Evolutionary conservation across 2,329 filamentous ascomycete species (phyloP), one percentile per base, ranked within the genome.

Genomic region (Leptographium procerum): DNA sequence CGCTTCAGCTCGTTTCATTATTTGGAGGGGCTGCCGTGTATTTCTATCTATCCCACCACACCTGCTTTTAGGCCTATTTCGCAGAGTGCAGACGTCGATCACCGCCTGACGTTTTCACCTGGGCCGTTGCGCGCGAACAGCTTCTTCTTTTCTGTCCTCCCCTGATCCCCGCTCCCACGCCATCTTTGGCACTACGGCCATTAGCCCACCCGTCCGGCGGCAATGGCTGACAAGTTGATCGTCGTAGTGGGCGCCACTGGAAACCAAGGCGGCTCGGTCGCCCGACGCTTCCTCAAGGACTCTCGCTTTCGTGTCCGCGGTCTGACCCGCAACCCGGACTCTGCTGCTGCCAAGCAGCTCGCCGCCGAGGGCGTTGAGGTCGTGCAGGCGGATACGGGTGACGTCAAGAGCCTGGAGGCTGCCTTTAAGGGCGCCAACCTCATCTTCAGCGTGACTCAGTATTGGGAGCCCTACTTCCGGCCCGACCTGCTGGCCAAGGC

Each of bases 361-460:
- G 66, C 69, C 10, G 65, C 63, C 0, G 65, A 68, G 6, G 78
- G 77, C 6, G 72, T 67, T 26, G 75, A 81, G 61, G 64, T 77
- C 24, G 71, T 78, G 53, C 56, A 65, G 52, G 77, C 73, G 7
- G 71, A 81, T 36, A 66, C 78, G 34, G 70, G 75, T 57, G 72
- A 78, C 52, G 64, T 69, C 3, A 61, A 62, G 1, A 70, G 69
- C 14, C 69, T 81, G 36, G 66, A 70, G 52, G 48, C 63, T 0
- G 75, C 73, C 0, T 78, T 80, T 58, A 43, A 62, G 2, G 75
- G 73, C 9, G 78, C 77, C 22, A 73, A 76, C 59, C 65, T 74
- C 59, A 79, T 83, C 60, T 83, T 82, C 67, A 72, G 72, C 60
- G 75, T 80, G 55, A 83, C 80, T 0, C 74, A 83, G 61, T 83